These are phyloP conservation scores for Sorghum bicolor DNA, from an alignment of 176 grass and related monocot genomes.

Conservation along the genomic window Sorghum_bicolor_NCBIv3 NC_012873.2:61177501-61178000, in stretches of 20 bases:
- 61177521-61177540: not conserved
- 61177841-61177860: conserved; percentile 80
- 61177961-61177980: conserved; percentile 19
- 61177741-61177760: conserved; percentile 9
- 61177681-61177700: conserved; percentile 9
- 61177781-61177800: conserved; percentile 85
- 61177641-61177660: conserved; percentile 10
- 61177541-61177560: not conserved
- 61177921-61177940: conserved; percentile 18
- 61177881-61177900: conserved; percentile 28
- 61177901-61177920: conserved; percentile 20
- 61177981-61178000: conserved; percentile 17
- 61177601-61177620: not conserved
- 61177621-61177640: not conserved
- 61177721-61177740: not conserved
- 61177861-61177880: conserved; percentile 49
- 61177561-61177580: not conserved
- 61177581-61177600: not conserved
- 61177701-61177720: not conserved
- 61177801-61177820: conserved; percentile 90
- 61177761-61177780: conserved; percentile 36
- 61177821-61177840: conserved; percentile 87
- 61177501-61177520: not conserved
- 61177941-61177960: conserved; percentile 5
- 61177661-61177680: conserved; percentile 17